Conservation (phyloP, 2,329 filamentous ascomycete genomes). For the Mariannaea elegans region DNA sequence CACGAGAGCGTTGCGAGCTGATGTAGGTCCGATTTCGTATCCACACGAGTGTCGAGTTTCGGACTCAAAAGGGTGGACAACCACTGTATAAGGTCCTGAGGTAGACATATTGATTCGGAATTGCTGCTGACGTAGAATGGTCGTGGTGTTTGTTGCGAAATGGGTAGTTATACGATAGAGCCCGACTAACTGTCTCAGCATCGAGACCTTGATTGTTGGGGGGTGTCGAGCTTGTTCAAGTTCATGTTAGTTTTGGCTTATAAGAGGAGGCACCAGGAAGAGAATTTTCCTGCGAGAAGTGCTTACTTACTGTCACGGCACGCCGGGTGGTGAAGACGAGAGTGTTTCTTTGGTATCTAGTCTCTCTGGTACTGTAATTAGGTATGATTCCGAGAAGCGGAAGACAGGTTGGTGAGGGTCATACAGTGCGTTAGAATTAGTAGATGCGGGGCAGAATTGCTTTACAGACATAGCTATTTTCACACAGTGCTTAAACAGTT, state of each 20-base stretch:
- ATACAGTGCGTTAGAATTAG: neutral
- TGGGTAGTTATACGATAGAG: neutral
- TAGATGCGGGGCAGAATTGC: neutral
- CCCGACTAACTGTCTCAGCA: neutral
- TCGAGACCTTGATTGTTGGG: neutral
- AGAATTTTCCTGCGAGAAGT: no score
- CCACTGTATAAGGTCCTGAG: constrained; percentile 51
- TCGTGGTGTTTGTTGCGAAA: neutral
- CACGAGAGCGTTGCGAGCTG: constrained; percentile 66
- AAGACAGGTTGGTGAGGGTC: neutral
- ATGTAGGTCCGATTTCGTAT: constrained; percentile 55
- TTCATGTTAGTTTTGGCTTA: neutral
- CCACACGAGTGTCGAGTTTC: constrained; percentile 52
- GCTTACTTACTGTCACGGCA: no score
- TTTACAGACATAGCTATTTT: no score
- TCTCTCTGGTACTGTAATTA: no score
- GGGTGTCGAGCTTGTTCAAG: neutral
- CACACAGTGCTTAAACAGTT: neutral
- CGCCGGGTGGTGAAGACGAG: no score
- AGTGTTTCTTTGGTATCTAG: no score
- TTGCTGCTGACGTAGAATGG: neutral
- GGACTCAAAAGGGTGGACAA: constrained; percentile 57
- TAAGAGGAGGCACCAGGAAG: no score
- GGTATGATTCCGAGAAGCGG: no score
- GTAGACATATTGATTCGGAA: constrained; percentile 35